phyloP scores from a whole-genome alignment of 768 basidiomycete genomes.

The Dictyophora rubrovolvata region DNA sequence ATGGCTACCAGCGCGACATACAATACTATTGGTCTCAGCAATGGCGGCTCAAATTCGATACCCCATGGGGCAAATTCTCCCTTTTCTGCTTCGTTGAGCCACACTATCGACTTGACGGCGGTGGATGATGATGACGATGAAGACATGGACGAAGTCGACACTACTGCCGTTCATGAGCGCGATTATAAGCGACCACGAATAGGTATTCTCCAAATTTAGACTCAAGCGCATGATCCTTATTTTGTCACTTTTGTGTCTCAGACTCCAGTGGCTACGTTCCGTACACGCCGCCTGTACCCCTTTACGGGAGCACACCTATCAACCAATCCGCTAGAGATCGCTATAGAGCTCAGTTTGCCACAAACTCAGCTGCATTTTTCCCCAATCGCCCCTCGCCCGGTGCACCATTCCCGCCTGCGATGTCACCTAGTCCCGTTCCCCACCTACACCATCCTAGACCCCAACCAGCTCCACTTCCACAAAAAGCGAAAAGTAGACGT shows the following conservation, averaged over 20 bases:
- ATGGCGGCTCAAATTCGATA: conserved; percentile 8
- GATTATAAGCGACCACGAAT: conserved; percentile 26
- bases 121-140: conserved; percentile 41
- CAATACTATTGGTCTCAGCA: not conserved
- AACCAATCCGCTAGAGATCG: conserved; percentile 14
- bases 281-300: conserved; percentile 15
- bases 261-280: conserved; percentile 15
- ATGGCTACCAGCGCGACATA: conserved; percentile 7
- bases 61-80: not conserved
- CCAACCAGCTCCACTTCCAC: conserved; percentile 16
- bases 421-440: conserved; percentile 17
- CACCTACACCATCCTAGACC: conserved; percentile 11
- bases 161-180: conserved; percentile 7
- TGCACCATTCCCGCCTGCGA: conserved; percentile 16
- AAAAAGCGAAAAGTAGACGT: conserved; percentile 25
- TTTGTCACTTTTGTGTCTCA: conserved; percentile 15
- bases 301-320: not conserved
- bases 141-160: conserved; percentile 10
- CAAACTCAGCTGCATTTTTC: conserved; percentile 25
- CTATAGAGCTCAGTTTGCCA: conserved; percentile 45
- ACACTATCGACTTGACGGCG: conserved; percentile 61
- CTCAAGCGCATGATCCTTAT: conserved; percentile 16
- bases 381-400: conserved; percentile 19
- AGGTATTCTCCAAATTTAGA: conserved; percentile 25
- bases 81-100: conserved; percentile 30